Conservation (phyloP, 768 basidiomycete species). For the Russula lepida region DNA sequence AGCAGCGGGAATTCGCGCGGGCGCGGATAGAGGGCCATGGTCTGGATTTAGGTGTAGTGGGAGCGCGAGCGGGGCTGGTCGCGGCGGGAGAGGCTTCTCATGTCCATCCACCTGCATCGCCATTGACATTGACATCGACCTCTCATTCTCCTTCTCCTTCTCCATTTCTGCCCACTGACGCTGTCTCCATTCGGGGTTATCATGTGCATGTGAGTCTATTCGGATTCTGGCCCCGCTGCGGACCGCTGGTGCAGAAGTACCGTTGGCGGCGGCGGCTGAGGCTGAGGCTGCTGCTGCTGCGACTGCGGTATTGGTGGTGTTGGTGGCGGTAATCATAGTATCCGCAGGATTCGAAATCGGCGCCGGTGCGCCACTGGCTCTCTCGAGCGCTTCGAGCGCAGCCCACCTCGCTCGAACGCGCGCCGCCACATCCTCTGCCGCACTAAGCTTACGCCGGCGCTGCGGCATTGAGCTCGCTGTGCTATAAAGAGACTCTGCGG, state of each 20-base stretch:
- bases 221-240: background rate
- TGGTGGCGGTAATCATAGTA: background rate
- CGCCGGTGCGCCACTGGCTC: background rate
- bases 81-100: constrained; percentile 16
- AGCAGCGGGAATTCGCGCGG: background rate
- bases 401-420: constrained; percentile 19
- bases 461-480: background rate
- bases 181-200: background rate
- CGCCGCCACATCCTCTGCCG: constrained; percentile 18
- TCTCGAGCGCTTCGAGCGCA: constrained; percentile 17
- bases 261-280: background rate
- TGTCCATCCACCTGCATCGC: constrained; percentile 9
- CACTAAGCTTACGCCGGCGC: constrained; percentile 16
- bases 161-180: background rate
- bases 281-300: too few species aligned
- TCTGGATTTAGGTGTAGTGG: background rate
- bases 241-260: background rate
- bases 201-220: background rate
- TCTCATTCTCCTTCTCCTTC: constrained; percentile 6
- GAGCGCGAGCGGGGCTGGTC: constrained; percentile 1
- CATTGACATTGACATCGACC: background rate
- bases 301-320: background rate
- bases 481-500: constrained; percentile 12
- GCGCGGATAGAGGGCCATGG: background rate
- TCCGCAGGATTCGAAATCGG: background rate